Evolutionary conservation across 2,329 filamentous ascomycete genomes (phyloP).

Genomic region (Falciphora oryzae): DNA sequence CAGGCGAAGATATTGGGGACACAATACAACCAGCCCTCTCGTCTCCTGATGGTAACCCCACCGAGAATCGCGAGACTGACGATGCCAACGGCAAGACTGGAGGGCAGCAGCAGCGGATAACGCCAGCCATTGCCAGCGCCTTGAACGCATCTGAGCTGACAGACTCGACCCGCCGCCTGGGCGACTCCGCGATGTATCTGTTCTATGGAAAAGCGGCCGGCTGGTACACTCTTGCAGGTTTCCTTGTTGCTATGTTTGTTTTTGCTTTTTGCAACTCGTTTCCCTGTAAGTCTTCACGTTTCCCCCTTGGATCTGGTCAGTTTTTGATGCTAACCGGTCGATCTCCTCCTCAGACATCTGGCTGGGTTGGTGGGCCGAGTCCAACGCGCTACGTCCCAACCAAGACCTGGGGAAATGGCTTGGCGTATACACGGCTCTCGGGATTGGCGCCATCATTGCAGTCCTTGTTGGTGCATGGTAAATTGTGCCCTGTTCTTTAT

Average conservation of each 20-base stretch:
- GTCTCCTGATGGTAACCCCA: constrained; percentile 9
- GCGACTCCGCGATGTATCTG: constrained; percentile 6
- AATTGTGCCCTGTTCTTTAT: neutral
- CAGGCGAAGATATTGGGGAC: constrained; percentile 9
- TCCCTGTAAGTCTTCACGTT: constrained; percentile 14
- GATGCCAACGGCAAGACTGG: neutral
- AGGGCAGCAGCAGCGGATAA: constrained; percentile 14
- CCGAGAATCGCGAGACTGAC: neutral
- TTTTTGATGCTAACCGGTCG: too few species aligned
- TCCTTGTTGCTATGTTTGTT: constrained; percentile 22
- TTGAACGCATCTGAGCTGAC: neutral
- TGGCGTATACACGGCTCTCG: constrained; percentile 9
- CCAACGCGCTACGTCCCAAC: constrained; percentile 5
- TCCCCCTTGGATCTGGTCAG: too few species aligned
- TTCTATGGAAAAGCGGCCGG: constrained; percentile 4
- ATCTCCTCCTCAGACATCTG: constrained; percentile 14
- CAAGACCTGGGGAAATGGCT: constrained; percentile 11
- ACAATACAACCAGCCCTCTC: neutral
- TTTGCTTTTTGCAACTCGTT: constrained; percentile 22
- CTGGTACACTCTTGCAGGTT: constrained; percentile 15
- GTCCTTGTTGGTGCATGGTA: constrained; percentile 6
- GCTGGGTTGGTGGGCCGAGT: constrained; percentile 21
- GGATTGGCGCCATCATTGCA: constrained; percentile 8
- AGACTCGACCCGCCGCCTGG: constrained; percentile 2
- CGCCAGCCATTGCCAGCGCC: neutral